Conservation (phyloP, 352 stramenopile genomes). For the Globisporangium uncinulatum region DNA sequence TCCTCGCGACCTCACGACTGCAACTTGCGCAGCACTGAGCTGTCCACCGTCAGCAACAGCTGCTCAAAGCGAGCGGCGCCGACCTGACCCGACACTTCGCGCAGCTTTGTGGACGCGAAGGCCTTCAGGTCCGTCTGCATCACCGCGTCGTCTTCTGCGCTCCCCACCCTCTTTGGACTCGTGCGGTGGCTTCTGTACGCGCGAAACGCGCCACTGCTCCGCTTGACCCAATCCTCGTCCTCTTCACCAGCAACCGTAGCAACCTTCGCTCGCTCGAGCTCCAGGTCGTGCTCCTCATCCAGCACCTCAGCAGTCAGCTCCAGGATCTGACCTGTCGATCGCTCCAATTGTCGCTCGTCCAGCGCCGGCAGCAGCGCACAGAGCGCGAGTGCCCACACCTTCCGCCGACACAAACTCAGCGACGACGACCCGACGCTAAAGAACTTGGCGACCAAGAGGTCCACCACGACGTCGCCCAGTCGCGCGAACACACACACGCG, state of each 20-base stretch:
- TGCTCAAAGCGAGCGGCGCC: conserved; percentile 36
- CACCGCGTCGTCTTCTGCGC: conserved; percentile 31
- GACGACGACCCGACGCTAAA: conserved; percentile 64
- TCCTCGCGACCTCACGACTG: conserved; percentile 16
- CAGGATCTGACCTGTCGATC: conserved; percentile 49
- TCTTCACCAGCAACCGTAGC: background rate
- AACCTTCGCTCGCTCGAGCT: background rate
- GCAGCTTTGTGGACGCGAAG: conserved; percentile 33
- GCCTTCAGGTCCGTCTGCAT: conserved; percentile 36
- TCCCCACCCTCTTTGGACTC: conserved; percentile 17
- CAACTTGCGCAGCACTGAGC: conserved; percentile 48
- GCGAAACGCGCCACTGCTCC: conserved; percentile 23
- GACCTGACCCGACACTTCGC: conserved; percentile 27
- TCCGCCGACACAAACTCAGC: conserved; percentile 46
- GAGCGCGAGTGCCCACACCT: conserved; percentile 64
- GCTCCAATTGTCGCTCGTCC: conserved; percentile 39
- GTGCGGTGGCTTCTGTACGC: conserved; percentile 39
- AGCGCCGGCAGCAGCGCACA: conserved; percentile 35
- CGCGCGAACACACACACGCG: too few relatives aligned
- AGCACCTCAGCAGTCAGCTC: conserved; percentile 60
- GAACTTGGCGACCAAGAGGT: conserved; percentile 67
- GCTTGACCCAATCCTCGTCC: background rate
- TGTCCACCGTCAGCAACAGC: conserved; percentile 55
- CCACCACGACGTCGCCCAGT: conserved; percentile 32
- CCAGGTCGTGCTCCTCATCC: conserved; percentile 46